Conservation (phyloP, 768 basidiomycete species). For the Saitozyma podzolica region DNA sequence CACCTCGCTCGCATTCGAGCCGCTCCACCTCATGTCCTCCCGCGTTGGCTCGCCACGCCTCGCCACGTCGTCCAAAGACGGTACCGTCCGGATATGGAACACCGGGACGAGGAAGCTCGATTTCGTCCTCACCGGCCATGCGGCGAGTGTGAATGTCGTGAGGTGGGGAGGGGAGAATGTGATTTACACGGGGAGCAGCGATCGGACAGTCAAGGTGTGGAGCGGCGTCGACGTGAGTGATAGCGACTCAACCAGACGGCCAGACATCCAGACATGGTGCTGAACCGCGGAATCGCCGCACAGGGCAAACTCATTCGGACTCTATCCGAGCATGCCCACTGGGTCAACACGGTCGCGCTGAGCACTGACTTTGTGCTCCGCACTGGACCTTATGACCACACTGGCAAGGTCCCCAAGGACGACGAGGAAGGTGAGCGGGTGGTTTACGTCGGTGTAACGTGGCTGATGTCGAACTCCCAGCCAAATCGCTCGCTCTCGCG, state of each 20-base stretch:
- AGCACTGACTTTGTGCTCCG: conserved; percentile 94
- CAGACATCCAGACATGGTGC: background rate
- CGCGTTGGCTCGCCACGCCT: conserved; percentile 69
- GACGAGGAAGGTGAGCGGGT: conserved; percentile 72
- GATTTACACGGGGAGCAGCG: conserved; percentile 91
- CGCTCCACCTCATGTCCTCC: conserved; percentile 73
- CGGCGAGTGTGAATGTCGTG: conserved; percentile 90
- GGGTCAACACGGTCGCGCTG: conserved; percentile 94
- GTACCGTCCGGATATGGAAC: conserved; percentile 93
- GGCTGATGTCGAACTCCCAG: conserved; percentile 54
- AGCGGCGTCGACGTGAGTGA: conserved; percentile 70
- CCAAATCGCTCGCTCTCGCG: conserved; percentile 70
- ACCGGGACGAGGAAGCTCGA: conserved; percentile 68
- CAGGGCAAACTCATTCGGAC: conserved; percentile 81
- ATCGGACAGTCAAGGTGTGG: conserved; percentile 93
- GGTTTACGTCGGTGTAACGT: background rate
- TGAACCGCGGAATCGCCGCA: background rate
- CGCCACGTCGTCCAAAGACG: conserved; percentile 94
- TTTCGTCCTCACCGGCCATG: conserved; percentile 88
- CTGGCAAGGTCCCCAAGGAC: conserved; percentile 70
- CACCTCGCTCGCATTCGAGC: conserved; percentile 92
- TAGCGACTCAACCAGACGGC: background rate
- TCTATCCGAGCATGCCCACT: conserved; percentile 94
- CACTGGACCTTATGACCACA: conserved; percentile 93
- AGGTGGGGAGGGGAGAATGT: conserved; percentile 92